Percentiles rank a stretch among this genome's conserved stretches.
Evolutionary conservation across 2,329 filamentous ascomycete species (phyloP).

Genomic region (Colletotrichum aenigma): DNA sequence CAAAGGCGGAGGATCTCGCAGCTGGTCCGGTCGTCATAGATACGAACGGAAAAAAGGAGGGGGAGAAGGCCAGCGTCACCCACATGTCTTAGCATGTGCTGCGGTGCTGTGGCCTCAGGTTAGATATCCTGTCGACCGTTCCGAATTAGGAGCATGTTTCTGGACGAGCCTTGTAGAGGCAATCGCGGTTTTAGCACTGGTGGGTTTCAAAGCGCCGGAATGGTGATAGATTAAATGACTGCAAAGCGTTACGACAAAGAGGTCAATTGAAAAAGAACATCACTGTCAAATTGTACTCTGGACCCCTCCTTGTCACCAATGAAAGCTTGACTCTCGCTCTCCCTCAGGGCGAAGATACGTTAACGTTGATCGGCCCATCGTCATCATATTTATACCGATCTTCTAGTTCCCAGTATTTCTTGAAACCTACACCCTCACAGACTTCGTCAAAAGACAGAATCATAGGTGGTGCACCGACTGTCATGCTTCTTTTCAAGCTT

Average conservation of each 20-base stretch:
- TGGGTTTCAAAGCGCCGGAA: background rate
- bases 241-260: background rate
- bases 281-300: background rate
- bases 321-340: background rate
- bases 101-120: background rate
- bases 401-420: conserved; percentile 35
- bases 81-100: background rate
- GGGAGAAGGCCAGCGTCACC: background rate
- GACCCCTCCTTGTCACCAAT: background rate
- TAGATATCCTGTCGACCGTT: background rate
- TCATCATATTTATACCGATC: background rate
- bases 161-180: background rate
- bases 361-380: background rate
- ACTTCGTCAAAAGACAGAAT: conserved; percentile 48
- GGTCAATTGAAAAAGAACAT: background rate
- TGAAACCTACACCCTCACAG: conserved; percentile 48
- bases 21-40: background rate
- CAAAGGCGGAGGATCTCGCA: conserved; percentile 26
- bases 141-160: background rate
- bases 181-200: background rate
- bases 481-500: conserved; percentile 43
- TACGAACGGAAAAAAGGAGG: background rate
- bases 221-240: background rate
- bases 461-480: conserved; percentile 41
- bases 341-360: background rate